Conservation (phyloP, 768 basidiomycete genomes). For the Podaxis sp. region DNA sequence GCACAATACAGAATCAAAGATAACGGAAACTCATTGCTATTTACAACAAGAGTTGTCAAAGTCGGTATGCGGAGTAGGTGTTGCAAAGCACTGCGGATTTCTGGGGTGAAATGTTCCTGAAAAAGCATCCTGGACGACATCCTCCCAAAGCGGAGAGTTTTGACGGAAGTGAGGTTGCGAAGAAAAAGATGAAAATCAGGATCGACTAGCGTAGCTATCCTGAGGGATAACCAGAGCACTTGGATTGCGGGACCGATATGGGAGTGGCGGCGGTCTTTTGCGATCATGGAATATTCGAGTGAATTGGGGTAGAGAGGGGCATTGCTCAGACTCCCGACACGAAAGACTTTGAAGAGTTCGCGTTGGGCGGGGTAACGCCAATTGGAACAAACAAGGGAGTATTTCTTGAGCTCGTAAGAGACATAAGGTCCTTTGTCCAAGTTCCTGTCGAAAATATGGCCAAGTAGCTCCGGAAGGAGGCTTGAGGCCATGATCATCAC, state of each 20-base stretch:
- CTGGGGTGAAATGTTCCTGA: neutral
- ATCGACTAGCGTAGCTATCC: too few species aligned
- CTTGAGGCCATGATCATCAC: too few species aligned
- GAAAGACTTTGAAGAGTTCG: neutral
- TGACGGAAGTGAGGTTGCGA: neutral
- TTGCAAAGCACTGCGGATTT: neutral
- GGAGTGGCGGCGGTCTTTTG: neutral
- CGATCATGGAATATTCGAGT: neutral
- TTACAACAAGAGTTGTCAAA: neutral
- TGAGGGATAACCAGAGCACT: too few species aligned
- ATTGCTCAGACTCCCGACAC: neutral
- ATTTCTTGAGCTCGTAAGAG: neutral
- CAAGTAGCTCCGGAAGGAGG: conserved; percentile 1
- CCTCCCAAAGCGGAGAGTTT: neutral
- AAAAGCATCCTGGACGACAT: neutral
- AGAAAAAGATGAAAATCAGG: neutral
- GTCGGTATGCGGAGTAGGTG: neutral
- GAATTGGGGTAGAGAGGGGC: neutral
- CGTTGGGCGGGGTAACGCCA: neutral
- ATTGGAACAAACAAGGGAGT: neutral
- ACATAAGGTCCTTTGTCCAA: neutral
- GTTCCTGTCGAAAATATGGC: neutral
- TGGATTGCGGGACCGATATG: too few species aligned
- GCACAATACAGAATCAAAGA: neutral
- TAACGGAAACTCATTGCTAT: neutral